Evolutionary conservation across 495 filamentous ascomycete species (phyloP).

Genomic region (Penicillium nucicola): DNA sequence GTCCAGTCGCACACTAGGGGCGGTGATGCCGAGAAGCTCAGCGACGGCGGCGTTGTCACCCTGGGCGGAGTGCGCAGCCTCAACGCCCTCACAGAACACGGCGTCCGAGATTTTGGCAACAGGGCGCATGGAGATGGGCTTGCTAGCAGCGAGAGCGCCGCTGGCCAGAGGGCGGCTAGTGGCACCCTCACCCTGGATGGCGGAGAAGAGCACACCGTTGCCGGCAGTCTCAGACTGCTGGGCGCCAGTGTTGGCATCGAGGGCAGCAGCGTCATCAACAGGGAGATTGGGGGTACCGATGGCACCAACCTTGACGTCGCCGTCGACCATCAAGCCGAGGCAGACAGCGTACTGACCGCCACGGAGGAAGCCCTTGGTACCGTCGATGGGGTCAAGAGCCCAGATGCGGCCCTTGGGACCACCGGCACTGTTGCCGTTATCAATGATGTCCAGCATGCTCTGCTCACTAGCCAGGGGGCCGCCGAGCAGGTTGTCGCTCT

Average conservation of each 20-base stretch:
- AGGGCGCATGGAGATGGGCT: constrained; percentile 72
- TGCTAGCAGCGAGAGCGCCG: constrained; percentile 54
- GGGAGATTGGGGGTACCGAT: constrained; percentile 94
- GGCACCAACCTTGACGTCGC: constrained; percentile 91
- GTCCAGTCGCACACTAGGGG: constrained; percentile 85
- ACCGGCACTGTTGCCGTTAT: constrained; percentile 75
- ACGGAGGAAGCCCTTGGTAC: constrained; percentile 92
- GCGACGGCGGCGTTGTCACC: constrained; percentile 83
- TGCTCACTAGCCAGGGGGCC: constrained; percentile 66
- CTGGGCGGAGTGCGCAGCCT: constrained; percentile 86
- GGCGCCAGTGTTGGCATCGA: constrained; percentile 63
- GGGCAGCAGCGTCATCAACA: constrained; percentile 66
- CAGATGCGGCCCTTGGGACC: constrained; percentile 83
- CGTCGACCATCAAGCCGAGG: constrained; percentile 85
- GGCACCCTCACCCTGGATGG: constrained; percentile 72
- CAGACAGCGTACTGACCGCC: constrained; percentile 99
- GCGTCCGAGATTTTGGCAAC: constrained; percentile 72
- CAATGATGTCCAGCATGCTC: constrained; percentile 82
- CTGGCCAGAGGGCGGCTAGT: constrained; percentile 65
- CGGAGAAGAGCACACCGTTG: constrained; percentile 82
- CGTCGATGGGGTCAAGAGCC: constrained; percentile 97
- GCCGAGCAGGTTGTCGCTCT: constrained; percentile 64
- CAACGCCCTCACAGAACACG: constrained; percentile 93
- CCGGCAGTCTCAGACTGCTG: constrained; percentile 63
- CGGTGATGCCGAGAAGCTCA: constrained; percentile 76